phyloP scores from a whole-genome alignment of 2,329 filamentous ascomycete species.

The Thielaviopsis euricoi region DNA sequence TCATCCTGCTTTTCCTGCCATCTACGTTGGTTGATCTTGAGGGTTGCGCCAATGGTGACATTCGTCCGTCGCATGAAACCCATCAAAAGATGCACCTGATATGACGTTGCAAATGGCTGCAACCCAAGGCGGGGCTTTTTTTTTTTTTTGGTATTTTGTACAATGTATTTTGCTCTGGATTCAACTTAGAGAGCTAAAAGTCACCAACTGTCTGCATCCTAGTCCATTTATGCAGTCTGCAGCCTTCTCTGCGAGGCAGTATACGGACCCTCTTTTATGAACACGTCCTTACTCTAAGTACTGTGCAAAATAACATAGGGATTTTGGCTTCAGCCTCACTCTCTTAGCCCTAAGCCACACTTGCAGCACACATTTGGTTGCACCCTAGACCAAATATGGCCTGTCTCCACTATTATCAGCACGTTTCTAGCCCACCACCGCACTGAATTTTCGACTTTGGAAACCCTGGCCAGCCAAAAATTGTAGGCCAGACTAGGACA shows the following conservation, averaged over 20 bases:
- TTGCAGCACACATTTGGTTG: conserved; percentile 5
- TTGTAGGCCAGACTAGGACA: neutral
- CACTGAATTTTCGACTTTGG: conserved; percentile 3
- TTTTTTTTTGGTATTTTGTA: no score
- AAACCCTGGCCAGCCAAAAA: conserved; percentile 9
- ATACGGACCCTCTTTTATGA: neutral
- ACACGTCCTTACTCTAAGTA: neutral
- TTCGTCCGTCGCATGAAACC: no score
- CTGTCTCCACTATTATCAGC: conserved; percentile 1
- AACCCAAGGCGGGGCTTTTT: no score
- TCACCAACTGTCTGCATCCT: neutral
- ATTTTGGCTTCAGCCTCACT: neutral
- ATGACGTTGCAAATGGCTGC: no score
- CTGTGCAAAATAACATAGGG: neutral
- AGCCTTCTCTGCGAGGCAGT: neutral
- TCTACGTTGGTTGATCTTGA: no score
- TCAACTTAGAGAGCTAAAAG: no score
- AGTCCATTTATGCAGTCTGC: neutral
- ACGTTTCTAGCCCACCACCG: conserved; percentile 3
- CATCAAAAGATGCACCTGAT: no score
- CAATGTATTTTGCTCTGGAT: no score
- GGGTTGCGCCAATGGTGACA: no score
- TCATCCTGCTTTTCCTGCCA: no score
- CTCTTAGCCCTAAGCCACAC: conserved; percentile 9
- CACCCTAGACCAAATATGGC: neutral